Percentiles rank a stretch among this genome's conserved stretches.
phyloP scores from a whole-genome alignment of 805 yeast species.

The Candida golubevii region DNA sequence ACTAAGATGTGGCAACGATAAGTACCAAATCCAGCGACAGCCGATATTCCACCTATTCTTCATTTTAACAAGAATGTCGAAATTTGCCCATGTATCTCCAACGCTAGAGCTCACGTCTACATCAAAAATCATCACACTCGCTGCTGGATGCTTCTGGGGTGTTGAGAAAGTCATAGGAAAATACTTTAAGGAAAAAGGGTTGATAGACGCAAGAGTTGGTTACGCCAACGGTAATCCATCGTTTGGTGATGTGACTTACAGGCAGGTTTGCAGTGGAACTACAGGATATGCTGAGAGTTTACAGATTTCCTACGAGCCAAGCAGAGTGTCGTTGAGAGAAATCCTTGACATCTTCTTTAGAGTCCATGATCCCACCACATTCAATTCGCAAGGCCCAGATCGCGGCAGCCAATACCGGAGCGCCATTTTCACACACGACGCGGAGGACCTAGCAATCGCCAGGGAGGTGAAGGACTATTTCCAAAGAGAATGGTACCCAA shows the following conservation, averaged over 20 bases:
- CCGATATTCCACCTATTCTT: neutral
- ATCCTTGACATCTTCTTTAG: conserved; percentile 80
- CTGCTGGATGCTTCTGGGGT: conserved; percentile 82
- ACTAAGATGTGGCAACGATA: neutral
- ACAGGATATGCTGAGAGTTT: conserved; percentile 79
- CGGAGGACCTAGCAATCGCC: conserved; percentile 46
- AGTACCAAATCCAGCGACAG: too few species aligned
- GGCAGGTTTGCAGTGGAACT: conserved; percentile 69
- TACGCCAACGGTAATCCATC: conserved; percentile 80
- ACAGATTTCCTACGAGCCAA: conserved; percentile 79
- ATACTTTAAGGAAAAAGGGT: conserved; percentile 58
- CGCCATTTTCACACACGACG: conserved; percentile 65
- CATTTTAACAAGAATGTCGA: neutral
- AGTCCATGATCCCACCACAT: conserved; percentile 91
- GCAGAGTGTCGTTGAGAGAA: conserved; percentile 51
- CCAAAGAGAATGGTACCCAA: conserved; percentile 75
- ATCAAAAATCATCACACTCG: conserved; percentile 37
- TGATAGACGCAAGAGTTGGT: conserved; percentile 80
- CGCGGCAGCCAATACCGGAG: conserved; percentile 87
- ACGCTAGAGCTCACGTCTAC: conserved; percentile 32
- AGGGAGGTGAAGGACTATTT: conserved; percentile 43
- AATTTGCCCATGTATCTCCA: conserved; percentile 25
- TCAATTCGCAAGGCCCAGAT: conserved; percentile 83
- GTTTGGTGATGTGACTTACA: conserved; percentile 41
- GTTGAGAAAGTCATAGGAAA: conserved; percentile 79